Base-by-base conservation (phyloP, 1,139 yeast species). In the Saccharomycopsis crataegensis region DNA sequence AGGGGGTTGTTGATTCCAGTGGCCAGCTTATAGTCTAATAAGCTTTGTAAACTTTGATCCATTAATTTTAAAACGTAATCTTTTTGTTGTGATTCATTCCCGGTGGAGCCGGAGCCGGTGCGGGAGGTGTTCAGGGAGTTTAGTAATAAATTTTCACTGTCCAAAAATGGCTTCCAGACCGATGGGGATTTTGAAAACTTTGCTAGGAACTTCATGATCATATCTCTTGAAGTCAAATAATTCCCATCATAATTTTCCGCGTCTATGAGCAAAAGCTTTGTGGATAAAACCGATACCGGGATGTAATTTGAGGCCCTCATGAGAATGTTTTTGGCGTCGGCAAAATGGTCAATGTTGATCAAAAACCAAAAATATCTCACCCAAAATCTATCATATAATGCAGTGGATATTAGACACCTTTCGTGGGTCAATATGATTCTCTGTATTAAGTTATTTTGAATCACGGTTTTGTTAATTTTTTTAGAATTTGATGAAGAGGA, bases 371-470 rank as follows among this genome's bases (percentile, higher is more conserved):
- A 69, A 62, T 79, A 84, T 51, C 80, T 75, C 32, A 83, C 64
- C 91, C 94, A 86, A 47, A 86, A 70, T 42, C 69, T 70, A 1
- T 79, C 77, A 59, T 83, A 78, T 12, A 69, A 64, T 0, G 82
- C 80, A 2, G 82, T 73, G 0, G 78, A 68, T 5, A 80, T 70
- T 5, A 84, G 58, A 49, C 84, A 78, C 55, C 91, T 67, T 59
- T 82, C 84, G 62, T 82, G 87, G 1, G 76, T 63, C 40, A 76
- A 70, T 9, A 66, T 65, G 6, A 77, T 64, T 49, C 73, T 71
- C 12, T 55, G 33, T 17, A 32, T 62, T 31, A 70, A 62, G 2
- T 62, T 62, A 1, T 64, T 65, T 50, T 64, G 64, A 6, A 62
- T 61, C 33, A 54, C 57, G 11, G 37, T 31, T 22, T 17, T 9